Evolutionary conservation across 2,329 filamentous ascomycete species (phyloP), one percentile per base, ranked within the genome.

Genomic region (Harringtonia aguacate): DNA sequence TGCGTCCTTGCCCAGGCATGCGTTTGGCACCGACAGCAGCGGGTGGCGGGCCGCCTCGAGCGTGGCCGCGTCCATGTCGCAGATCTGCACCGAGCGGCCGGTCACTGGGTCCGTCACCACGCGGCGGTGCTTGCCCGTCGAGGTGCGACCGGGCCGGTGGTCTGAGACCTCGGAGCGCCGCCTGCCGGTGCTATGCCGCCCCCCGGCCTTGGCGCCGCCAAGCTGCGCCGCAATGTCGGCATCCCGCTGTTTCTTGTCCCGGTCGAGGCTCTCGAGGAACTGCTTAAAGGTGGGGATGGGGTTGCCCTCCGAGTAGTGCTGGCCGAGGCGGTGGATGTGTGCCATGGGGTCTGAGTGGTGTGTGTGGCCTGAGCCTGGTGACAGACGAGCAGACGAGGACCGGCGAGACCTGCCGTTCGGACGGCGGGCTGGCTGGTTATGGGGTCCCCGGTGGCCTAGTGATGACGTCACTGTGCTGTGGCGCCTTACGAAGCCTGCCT

Each of bases 51-150:
- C 84, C 3, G 77, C 68, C 36, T 84, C 73, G 62, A 85, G 73
- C 54, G 83, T 79, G 14, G 49, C 30, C 9, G 40, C 68, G 37
- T 81, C 72, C 43, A 81, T 70, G 55, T 85, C 86, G 52, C 88
- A 84, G 50, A 97, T 94, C 50, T 84, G 76, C 18, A 95, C 84
- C n/a, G n/a, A n/a, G n/a, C n/a, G n/a, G n/a, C 88, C 88, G 0
- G 90, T 95, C 0, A 86, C 86, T 0, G 90, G 90, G 59, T 97
- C 90, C 1, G 84, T 87, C 36, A 95, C 89, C 8, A 61, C 67
- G 17, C 86, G 87, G 30, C 88, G 80, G 45, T 67, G 65, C 40
- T 63, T 64, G 66, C 66, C 14, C 2, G n/a, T n/a, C n/a, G n/a
- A n/a, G 29, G 22, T 17, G n/a, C 6, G 21, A 12, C 2, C 30